Evolutionary conservation across 1,284 basidiomycete species (phyloP), one percentile per base, ranked within the genome.

Genomic region (Ceratobasidium sp.): DNA sequence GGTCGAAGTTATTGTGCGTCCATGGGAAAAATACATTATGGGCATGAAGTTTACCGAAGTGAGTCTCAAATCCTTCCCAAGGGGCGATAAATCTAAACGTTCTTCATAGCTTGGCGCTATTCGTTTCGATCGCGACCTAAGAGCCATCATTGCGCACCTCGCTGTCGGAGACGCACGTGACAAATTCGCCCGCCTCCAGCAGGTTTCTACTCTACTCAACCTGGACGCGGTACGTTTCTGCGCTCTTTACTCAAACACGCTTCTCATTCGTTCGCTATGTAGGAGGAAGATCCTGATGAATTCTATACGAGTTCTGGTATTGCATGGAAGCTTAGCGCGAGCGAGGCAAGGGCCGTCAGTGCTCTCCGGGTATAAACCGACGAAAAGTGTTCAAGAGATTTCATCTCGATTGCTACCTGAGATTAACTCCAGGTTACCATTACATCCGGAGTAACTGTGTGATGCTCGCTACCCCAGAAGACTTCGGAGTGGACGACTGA

Each of bases 261-360:
- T 18, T 50, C 6, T 72, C 39, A 72, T 26, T 10, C n/a, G 18
- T 12, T 58, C 60, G 16, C 60, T 52, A 43, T 39, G 39, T 75
- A 94, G 92, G 94, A 95, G 76, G 94, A 96, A 80, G 92, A 95
- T 76, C 89, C 94, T 1, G 92, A 94, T 75, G 94, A 96, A 73
- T 96, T 97, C 78, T 96, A 94, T 80, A 93, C 92, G 75, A 89
- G 92, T 71, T 95, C 93, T 9, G 94, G 94, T n/a, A 93, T 96
- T 74, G 87, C 89, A 18, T 97, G 94, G 94, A 90, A 92, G 77
- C 79, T 97, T 71, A 90, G 85, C 74, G 85, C 89, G 76, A 86
- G 89, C 71, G 94, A 97, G 77, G 94, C 92, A 73, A 89, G 88
- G 73, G 83, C 85, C 43, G 87, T 94, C 58, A 86, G 88, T 43